Base-by-base conservation (phyloP, 2,329 filamentous ascomycete genomes). In the Diplodia intermedia region DNA sequence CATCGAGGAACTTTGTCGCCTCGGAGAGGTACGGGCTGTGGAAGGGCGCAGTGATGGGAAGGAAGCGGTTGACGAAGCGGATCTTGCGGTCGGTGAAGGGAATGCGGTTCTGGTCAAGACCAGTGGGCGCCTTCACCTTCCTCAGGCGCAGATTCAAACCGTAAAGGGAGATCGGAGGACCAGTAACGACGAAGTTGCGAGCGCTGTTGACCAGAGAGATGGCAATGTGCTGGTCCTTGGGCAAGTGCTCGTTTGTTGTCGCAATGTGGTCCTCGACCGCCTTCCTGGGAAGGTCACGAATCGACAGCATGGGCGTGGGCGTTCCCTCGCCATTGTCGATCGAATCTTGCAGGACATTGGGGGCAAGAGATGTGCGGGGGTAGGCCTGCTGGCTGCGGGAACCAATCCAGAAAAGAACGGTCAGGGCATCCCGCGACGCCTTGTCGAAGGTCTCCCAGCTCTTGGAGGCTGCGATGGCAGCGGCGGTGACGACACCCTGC, bases 331-430 rank as follows among this genome's bases (percentile, higher is more conserved):
- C 94, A 78, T 95, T 90, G 77, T 97, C 94, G 72, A 93, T 86
- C 1, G 95, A 97, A 81, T 99, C 95, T 77, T 94, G 92, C 66
- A 99, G 86, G 76, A 94, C 92, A 54, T 89, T 91, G 0, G 95
- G 96, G 3, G 94, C 93, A 75, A 99, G 86, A 40, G 95, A 98
- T 3, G 95, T 99, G 73, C 92, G 89, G 49, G 95, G 96, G 81
- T 97, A 99, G 2, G 94, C 94, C 81, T 99, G 95, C 80, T 99
- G 95, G 80, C 94, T 97, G 76, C 95, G 91, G 70, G 94, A 90
- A 78, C 96, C 95, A 73, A 99, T 97, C 95, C 95, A 99, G 86
- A 99, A 99, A 36, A 99, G 90, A 75, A 97, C 92, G 36, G 92
- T 95, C 71, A 99, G 84, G 2, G 94, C 91, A 73, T 92, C 89